Evolutionary conservation across 345 rosid species (phyloP).

Genomic region (Bruguiera sexangula): DNA sequence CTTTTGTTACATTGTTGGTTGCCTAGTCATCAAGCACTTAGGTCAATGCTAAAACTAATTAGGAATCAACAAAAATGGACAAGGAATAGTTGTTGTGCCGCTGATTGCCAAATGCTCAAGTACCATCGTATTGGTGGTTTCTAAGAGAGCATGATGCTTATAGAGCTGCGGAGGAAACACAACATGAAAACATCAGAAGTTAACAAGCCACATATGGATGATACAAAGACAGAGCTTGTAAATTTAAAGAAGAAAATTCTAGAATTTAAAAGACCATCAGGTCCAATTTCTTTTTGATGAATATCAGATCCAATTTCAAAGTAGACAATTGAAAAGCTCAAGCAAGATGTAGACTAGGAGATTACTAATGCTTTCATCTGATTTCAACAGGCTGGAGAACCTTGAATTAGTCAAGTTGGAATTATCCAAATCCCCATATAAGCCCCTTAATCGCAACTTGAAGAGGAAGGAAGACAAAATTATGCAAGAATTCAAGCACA

Average conservation of each 20-base stretch:
- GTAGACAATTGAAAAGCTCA: conserved; percentile 28
- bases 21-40: conserved; percentile 13
- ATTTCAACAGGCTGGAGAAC: conserved; percentile 37
- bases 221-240: conserved; percentile 14
- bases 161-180: conserved; percentile 25
- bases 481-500: conserved; percentile 26
- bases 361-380: conserved; percentile 25
- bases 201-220: conserved; percentile 22
- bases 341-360: conserved; percentile 30
- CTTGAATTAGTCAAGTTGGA: conserved; percentile 29
- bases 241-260: background rate
- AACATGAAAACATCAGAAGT: conserved; percentile 34
- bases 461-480: conserved; percentile 24
- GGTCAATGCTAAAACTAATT: background rate
- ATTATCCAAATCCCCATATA: conserved; percentile 23
- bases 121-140: conserved; percentile 31
- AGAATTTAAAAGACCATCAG: conserved; percentile 12
- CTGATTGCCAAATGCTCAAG: conserved; percentile 21
- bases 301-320: conserved; percentile 16
- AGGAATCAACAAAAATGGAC: conserved; percentile 32
- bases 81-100: conserved; percentile 20
- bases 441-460: conserved; percentile 19
- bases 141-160: conserved; percentile 21
- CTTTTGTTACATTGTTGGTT: conserved; percentile 10
- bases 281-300: too few relatives aligned